phyloP scores from a whole-genome alignment of 345 rosid species.

The Odontarrhena argentea region DNA sequence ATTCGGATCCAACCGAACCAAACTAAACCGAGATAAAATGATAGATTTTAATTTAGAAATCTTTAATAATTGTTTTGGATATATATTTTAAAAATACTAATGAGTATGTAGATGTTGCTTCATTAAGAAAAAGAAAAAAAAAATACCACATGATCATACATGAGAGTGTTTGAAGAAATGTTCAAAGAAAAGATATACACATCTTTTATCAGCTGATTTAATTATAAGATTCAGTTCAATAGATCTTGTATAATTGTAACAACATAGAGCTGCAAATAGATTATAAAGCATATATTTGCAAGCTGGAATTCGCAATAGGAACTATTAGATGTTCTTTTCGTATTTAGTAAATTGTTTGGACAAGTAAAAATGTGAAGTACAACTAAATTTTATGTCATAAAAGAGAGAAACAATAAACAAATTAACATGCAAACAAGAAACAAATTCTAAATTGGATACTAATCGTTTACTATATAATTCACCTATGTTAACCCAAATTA shows the following conservation, averaged over 20 bases:
- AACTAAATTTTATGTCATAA: background rate
- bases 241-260: constrained; percentile 1
- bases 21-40: no score
- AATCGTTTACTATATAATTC: constrained; percentile 8
- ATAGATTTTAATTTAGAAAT: no score
- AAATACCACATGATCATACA: no score
- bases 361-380: background rate
- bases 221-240: background rate
- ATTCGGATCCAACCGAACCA: no score
- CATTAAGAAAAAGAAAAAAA: no score
- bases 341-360: background rate
- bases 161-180: no score
- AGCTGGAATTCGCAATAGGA: background rate
- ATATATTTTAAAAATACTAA: no score
- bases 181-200: no score
- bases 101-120: no score
- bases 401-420: background rate
- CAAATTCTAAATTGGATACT: background rate
- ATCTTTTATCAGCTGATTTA: no score
- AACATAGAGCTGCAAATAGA: background rate
- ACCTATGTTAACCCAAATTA: background rate
- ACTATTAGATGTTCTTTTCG: background rate
- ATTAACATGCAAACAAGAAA: background rate
- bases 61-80: no score
- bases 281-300: background rate